Evolutionary conservation across 768 basidiomycete genomes (phyloP).

Genomic region (Suillus discolor): DNA sequence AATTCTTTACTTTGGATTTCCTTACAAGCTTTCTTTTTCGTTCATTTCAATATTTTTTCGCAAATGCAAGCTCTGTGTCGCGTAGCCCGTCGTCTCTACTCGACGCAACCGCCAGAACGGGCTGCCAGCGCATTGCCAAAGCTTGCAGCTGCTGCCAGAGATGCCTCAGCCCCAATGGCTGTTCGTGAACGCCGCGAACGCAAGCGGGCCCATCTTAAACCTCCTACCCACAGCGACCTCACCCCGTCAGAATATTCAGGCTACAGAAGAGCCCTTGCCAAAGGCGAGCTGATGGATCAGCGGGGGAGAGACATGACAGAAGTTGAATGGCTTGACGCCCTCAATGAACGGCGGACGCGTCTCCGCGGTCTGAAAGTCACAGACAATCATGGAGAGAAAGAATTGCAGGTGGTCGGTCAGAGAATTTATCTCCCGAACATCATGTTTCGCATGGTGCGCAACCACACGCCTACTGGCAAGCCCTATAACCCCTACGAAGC

Average conservation of each 20-base stretch:
- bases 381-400: slow-evolving; percentile 40
- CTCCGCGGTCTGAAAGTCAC: slow-evolving; percentile 63
- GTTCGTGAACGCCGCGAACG: slow-evolving; percentile 67
- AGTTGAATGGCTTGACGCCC: slow-evolving; percentile 57
- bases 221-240: slow-evolving; percentile 49
- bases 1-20: not conserved
- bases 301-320: slow-evolving; percentile 45
- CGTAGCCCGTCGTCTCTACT: slow-evolving; percentile 43
- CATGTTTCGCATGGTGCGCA: slow-evolving; percentile 80
- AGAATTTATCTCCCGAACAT: slow-evolving; percentile 90
- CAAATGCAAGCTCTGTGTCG: slow-evolving; percentile 35
- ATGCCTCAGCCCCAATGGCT: slow-evolving; percentile 71
- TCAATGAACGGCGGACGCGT: slow-evolving; percentile 62
- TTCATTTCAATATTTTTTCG: slow-evolving; percentile 5
- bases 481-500: slow-evolving; percentile 95
- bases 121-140: slow-evolving; percentile 62
- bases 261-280: slow-evolving; percentile 59
- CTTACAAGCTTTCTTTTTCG: not conserved
- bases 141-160: slow-evolving; percentile 52
- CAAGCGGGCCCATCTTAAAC: slow-evolving; percentile 45
- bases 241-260: slow-evolving; percentile 66
- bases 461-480: slow-evolving; percentile 71
- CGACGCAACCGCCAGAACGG: slow-evolving; percentile 45
- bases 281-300: slow-evolving; percentile 46
- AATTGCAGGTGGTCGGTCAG: slow-evolving; percentile 69